A percentile compares a stretch with the other conserved stretches of the same genome.
Conservation (phyloP, 176 grass and related monocot species). For the Leersia perrieri region DNA sequence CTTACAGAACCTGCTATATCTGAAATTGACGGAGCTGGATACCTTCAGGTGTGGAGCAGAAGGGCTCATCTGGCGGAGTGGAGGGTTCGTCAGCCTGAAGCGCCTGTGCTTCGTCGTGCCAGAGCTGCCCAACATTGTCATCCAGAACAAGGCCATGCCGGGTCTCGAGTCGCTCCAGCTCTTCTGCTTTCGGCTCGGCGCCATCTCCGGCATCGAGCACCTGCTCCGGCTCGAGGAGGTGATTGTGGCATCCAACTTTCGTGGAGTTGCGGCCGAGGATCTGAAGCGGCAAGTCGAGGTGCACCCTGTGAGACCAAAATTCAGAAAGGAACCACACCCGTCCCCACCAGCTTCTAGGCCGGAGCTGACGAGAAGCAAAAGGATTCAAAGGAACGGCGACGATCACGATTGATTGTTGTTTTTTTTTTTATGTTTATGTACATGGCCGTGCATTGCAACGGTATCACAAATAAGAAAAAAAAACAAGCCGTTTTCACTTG, state of each 20-base stretch:
- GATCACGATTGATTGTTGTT: too few relatives aligned
- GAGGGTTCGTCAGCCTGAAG: neutral
- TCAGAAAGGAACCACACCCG: too few relatives aligned
- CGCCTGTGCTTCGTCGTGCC: neutral
- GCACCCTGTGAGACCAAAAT: neutral
- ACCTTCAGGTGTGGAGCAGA: neutral
- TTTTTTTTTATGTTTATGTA: too few relatives aligned
- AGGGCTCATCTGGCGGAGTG: neutral
- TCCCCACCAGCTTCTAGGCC: too few relatives aligned
- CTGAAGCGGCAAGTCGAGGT: neutral
- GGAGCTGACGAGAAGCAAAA: too few relatives aligned
- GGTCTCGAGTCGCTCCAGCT: neutral
- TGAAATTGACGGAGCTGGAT: neutral
- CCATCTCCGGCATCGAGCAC: neutral
- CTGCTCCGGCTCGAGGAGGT: neutral
- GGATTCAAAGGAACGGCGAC: too few relatives aligned
- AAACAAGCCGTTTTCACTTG: too few relatives aligned
- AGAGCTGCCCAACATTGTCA: neutral
- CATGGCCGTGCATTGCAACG: too few relatives aligned
- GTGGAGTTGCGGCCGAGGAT: neutral
- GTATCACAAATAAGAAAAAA: too few relatives aligned
- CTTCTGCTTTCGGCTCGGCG: neutral
- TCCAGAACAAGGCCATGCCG: neutral
- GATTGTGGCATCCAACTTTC: neutral
- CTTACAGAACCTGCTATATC: neutral